Evolutionary conservation across 495 filamentous ascomycete species (phyloP).

Genomic region (Podospora appendiculata): DNA sequence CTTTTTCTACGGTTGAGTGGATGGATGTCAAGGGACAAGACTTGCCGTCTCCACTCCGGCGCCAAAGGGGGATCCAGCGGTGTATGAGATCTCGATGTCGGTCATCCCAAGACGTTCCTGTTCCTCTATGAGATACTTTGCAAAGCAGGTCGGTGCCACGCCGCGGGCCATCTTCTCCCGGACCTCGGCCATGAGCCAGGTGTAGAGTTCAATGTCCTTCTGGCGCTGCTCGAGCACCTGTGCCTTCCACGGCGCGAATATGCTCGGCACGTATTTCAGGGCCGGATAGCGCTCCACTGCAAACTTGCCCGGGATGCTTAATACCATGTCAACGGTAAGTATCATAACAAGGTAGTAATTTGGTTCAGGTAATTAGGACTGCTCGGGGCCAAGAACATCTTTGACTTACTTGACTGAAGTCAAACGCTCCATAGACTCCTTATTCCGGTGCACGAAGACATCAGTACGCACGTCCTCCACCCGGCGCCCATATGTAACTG

Average conservation of each 20-base stretch:
- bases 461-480: conserved; percentile 46
- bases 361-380: too few species aligned
- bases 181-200: conserved; percentile 37
- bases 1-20: too few species aligned
- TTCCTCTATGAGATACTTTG: conserved; percentile 41
- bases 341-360: too few species aligned
- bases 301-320: conserved; percentile 47
- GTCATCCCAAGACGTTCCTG: conserved; percentile 36
- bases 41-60: conserved; percentile 59
- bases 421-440: conserved; percentile 48
- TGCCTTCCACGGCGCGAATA: conserved; percentile 50
- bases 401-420: conserved; percentile 42
- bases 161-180: conserved; percentile 23
- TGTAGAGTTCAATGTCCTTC: conserved; percentile 43
- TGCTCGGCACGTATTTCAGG: conserved; percentile 44
- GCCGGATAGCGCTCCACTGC: conserved; percentile 50
- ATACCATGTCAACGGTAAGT: too few species aligned
- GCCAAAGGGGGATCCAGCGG: conserved; percentile 52
- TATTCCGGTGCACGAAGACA: conserved; percentile 42
- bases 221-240: conserved; percentile 44
- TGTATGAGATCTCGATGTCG: conserved; percentile 49
- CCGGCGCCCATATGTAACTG: conserved; percentile 50
- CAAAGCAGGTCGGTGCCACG: conserved; percentile 38
- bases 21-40: conserved; percentile 9
- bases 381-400: too few species aligned